These are phyloP conservation scores for Acanthamoeba divionensis DNA, from an alignment of 208 protist genomes.

Conservation along the genomic window DNA sequence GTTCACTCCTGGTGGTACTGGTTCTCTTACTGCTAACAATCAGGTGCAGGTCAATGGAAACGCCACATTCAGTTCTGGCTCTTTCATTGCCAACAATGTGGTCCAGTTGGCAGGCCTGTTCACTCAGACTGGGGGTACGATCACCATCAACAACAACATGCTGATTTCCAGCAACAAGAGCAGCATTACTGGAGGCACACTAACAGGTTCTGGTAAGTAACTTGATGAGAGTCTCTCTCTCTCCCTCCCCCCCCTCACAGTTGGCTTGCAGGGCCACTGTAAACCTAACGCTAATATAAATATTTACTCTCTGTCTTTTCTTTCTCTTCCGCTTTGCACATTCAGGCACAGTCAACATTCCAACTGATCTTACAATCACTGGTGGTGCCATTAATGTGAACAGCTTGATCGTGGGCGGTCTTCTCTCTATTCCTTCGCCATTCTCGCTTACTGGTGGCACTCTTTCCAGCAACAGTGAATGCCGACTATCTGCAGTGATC, in stretches of 20 bases:
- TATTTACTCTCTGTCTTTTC: no score
- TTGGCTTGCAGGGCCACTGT: no score
- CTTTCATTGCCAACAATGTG: no score
- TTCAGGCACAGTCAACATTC: no score
- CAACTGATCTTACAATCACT: neutral
- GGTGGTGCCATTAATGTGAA: neutral
- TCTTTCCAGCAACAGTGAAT: neutral
- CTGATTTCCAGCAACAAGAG: neutral
- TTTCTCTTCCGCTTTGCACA: no score
- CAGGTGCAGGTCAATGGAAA: no score
- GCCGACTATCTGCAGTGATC: neutral
- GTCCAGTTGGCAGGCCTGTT: neutral
- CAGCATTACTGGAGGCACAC: neutral
- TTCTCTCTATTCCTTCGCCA: neutral
- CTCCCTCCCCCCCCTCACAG: no score
- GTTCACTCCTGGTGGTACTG: no score
- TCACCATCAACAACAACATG: neutral
- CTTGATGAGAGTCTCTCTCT: no score
- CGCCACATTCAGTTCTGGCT: no score
- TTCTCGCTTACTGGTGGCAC: neutral
- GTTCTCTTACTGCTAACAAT: no score
- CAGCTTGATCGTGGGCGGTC: neutral
- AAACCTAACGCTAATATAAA: no score
- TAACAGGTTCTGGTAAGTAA: neutral
- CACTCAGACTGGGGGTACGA: neutral